Evolutionary conservation across 2,329 filamentous ascomycete genomes (phyloP).

Genomic region (Coniella lustricola): DNA sequence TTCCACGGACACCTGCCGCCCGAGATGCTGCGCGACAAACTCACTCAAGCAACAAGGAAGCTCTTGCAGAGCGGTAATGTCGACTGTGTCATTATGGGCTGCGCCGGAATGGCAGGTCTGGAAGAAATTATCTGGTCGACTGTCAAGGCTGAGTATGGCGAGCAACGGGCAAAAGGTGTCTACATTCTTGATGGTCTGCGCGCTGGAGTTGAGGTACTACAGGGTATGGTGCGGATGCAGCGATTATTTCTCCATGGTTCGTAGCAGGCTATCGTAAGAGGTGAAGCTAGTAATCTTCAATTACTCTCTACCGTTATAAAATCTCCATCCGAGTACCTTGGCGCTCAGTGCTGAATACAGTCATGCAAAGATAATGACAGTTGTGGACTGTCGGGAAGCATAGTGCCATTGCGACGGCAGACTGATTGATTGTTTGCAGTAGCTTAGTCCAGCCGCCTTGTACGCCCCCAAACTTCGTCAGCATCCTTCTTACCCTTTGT

Average conservation of each 20-base stretch:
- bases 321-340: background rate
- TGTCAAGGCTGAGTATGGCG: constrained; percentile 56
- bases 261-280: background rate
- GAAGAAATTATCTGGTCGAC: constrained; percentile 67
- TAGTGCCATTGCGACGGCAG: background rate
- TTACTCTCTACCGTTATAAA: background rate
- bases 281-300: background rate
- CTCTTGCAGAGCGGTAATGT: constrained; percentile 54
- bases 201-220: constrained; percentile 58
- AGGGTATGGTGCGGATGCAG: constrained; percentile 43
- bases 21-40: constrained; percentile 55
- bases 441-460: constrained; percentile 42
- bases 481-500: constrained; percentile 77
- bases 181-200: constrained; percentile 75
- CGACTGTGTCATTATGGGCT: constrained; percentile 72
- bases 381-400: background rate
- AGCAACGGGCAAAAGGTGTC: constrained; percentile 46
- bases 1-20: constrained; percentile 63
- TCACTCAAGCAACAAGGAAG: constrained; percentile 62
- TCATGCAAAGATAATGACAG: background rate
- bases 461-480: constrained; percentile 86
- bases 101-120: constrained; percentile 85
- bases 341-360: background rate
- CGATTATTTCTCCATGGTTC: constrained; percentile 27
- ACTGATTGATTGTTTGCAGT: background rate